Percentiles rank a stretch among this genome's conserved stretches.
Conservation (phyloP, 257 asterid genomes). For the Fraxinus pennsylvanica region DNA sequence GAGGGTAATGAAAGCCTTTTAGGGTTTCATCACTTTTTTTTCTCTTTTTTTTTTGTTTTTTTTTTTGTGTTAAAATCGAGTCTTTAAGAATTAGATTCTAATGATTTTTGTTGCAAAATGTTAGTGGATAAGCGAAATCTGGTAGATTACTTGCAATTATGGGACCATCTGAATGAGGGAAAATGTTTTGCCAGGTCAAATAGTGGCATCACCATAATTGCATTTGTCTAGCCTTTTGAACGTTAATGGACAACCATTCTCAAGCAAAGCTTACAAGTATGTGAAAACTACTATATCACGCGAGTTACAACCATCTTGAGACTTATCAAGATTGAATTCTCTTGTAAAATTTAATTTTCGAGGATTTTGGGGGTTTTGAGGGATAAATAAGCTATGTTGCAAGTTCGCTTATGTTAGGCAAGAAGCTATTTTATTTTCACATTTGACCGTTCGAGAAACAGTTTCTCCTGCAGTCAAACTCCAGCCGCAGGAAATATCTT, state of each 20-base stretch:
- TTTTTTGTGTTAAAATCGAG: no score
- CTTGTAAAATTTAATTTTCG: slow-evolving; percentile 1
- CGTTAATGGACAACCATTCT: slow-evolving; percentile 68
- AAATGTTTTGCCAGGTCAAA: no score
- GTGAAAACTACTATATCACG: slow-evolving; percentile 2
- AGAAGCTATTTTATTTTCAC: slow-evolving; percentile 95
- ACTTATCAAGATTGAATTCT: background rate
- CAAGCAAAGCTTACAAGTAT: slow-evolving; percentile 74
- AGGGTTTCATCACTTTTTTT: no score
- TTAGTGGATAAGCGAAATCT: no score
- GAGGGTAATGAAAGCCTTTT: no score
- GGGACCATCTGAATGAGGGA: no score
- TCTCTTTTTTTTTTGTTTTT: no score
- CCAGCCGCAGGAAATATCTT: slow-evolving; percentile 73
- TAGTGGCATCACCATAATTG: slow-evolving; percentile 25
- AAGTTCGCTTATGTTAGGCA: slow-evolving; percentile 88
- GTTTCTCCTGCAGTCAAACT: slow-evolving; percentile 89
- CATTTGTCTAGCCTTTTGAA: slow-evolving; percentile 88
- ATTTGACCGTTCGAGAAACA: slow-evolving; percentile 96
- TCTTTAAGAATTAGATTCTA: background rate
- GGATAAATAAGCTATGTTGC: slow-evolving; percentile 32
- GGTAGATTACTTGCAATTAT: no score
- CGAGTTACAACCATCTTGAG: background rate
- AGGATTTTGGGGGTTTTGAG: slow-evolving; percentile 10
- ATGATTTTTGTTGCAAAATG: no score